These are phyloP conservation scores for Silybum marianum DNA, from an alignment of 129 eudicot genomes.

Conservation along the genomic window DNA sequence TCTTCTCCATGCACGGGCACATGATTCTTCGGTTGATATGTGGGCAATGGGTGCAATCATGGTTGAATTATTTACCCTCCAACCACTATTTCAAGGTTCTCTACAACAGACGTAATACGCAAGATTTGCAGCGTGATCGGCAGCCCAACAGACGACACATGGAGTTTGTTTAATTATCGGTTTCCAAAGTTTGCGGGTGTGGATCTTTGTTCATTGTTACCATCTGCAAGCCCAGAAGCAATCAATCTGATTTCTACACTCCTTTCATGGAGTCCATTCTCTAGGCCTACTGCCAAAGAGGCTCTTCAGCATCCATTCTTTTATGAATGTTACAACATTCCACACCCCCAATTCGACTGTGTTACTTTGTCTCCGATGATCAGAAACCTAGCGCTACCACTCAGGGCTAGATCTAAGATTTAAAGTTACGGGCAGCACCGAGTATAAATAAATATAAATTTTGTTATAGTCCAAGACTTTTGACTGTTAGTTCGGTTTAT, in stretches of 20 bases:
- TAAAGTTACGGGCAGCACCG: too few species aligned
- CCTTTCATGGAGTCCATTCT: conserved; percentile 19
- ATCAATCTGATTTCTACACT: conserved; percentile 17
- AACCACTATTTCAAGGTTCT: conserved; percentile 10
- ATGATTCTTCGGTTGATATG: too few species aligned
- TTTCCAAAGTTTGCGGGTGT: conserved; percentile 20
- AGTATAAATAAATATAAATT: too few species aligned
- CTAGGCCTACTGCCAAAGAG: conserved; percentile 24
- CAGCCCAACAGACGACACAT: neutral
- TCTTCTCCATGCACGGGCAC: too few species aligned
- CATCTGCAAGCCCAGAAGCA: conserved; percentile 15
- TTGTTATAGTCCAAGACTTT: too few species aligned
- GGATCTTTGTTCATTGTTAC: conserved; percentile 9
- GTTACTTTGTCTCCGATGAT: neutral
- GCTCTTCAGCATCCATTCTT: conserved; percentile 29
- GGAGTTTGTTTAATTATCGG: neutral
- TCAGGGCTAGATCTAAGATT: too few species aligned
- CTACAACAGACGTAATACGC: neutral
- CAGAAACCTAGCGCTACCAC: neutral
- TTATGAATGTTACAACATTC: conserved; percentile 6
- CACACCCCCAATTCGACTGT: neutral
- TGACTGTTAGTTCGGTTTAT: neutral
- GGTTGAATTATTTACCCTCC: conserved; percentile 19
- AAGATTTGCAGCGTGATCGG: conserved; percentile 22
- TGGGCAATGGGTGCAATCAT: conserved; percentile 11